phyloP scores from a whole-genome alignment of 192 early-diverging fungal species.

The Coemansia sp. region DNA sequence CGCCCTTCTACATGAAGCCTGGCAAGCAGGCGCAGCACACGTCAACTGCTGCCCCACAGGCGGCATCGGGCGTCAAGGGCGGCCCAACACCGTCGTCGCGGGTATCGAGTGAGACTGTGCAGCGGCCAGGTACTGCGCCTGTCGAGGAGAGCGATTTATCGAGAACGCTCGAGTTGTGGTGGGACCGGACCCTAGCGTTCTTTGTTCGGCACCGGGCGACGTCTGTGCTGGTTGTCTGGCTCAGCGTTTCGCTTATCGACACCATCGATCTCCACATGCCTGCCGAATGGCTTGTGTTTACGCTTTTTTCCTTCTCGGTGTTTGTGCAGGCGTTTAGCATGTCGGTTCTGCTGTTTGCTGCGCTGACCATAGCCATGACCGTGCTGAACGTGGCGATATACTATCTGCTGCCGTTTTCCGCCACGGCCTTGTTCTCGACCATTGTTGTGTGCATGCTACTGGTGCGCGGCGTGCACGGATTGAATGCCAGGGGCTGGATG shows the following conservation, averaged over 20 bases:
- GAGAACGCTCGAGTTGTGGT: constrained; percentile 24
- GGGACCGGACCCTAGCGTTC: constrained; percentile 35
- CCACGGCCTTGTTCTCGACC: constrained; percentile 38
- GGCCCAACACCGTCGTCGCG: constrained; percentile 5
- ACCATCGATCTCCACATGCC: constrained; percentile 41
- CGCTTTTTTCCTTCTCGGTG: constrained; percentile 50
- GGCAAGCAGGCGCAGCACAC: constrained; percentile 22
- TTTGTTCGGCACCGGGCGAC: constrained; percentile 44
- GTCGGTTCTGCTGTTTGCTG: constrained; percentile 44
- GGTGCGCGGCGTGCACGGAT: constrained; percentile 46
- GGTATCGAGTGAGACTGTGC: background rate
- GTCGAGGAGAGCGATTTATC: constrained; percentile 21
- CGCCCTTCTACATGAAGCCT: constrained; percentile 15
- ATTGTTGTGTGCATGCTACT: constrained; percentile 53
- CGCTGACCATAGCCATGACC: constrained; percentile 41
- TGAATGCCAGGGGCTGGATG: constrained; percentile 47
- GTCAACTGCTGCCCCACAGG: background rate
- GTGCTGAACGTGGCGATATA: constrained; percentile 37
- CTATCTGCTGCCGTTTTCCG: constrained; percentile 30
- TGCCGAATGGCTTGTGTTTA: constrained; percentile 54
- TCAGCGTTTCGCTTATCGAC: constrained; percentile 40
- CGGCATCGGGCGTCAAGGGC: background rate
- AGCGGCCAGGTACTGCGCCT: background rate
- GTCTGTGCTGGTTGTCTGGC: constrained; percentile 35
- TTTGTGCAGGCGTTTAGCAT: constrained; percentile 55